A percentile compares a stretch with the other conserved stretches of the same genome.
Conservation (phyloP, 352 stramenopile genomes). For the Phytophthora foliorum region DNA sequence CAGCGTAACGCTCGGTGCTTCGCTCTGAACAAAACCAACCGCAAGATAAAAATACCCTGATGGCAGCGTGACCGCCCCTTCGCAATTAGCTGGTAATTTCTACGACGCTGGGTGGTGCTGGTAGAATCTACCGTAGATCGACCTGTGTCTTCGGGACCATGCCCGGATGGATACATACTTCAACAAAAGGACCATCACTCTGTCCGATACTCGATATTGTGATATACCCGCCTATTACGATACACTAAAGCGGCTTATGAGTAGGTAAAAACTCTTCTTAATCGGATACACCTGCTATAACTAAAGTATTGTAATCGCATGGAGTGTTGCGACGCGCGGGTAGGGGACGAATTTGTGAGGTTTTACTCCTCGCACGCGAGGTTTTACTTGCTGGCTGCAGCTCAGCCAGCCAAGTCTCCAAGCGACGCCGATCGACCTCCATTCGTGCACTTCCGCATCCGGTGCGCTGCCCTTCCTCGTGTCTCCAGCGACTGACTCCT, state of each 20-base stretch:
- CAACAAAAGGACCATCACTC: slow-evolving; percentile 41
- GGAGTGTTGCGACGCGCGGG: background rate
- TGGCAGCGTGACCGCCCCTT: background rate
- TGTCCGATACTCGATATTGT: background rate
- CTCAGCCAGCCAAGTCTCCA: slow-evolving; percentile 23
- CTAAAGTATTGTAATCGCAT: background rate
- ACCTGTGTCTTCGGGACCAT: too few species aligned
- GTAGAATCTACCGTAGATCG: too few species aligned
- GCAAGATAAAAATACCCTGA: slow-evolving; percentile 27
- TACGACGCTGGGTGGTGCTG: background rate
- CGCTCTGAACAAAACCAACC: slow-evolving; percentile 26
- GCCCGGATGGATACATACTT: slow-evolving; percentile 10
- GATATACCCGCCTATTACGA: background rate
- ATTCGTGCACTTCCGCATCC: slow-evolving; percentile 46
- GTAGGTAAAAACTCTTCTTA: too few species aligned
- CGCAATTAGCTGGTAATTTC: slow-evolving; percentile 6
- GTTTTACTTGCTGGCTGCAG: slow-evolving; percentile 49
- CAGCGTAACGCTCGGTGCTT: background rate
- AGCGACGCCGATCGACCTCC: slow-evolving; percentile 32
- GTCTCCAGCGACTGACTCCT: slow-evolving; percentile 8
- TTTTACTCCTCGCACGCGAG: slow-evolving; percentile 25
- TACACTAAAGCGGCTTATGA: too few species aligned
- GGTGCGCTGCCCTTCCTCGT: slow-evolving; percentile 6
- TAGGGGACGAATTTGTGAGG: slow-evolving; percentile 17
- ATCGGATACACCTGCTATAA: background rate